phyloP scores from a whole-genome alignment of 2,329 filamentous ascomycete genomes.

The Ophiocordyceps australis region DNA sequence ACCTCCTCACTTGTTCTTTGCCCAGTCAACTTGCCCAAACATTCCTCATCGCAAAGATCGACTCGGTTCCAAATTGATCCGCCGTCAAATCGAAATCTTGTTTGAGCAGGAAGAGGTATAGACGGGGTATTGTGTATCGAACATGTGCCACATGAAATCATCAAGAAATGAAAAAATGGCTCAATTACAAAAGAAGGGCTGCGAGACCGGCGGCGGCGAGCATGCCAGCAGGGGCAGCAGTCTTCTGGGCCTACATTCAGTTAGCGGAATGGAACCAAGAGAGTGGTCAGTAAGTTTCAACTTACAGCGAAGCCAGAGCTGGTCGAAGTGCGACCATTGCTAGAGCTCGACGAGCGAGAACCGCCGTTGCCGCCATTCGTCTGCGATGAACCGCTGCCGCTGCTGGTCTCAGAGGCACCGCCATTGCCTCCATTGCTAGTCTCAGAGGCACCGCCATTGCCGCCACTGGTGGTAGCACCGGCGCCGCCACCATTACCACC shows the following conservation, averaged over 20 bases:
- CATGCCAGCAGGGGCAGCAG: conserved; percentile 25
- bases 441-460: conserved; percentile 3
- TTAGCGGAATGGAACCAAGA: no score
- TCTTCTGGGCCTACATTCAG: conserved; percentile 17
- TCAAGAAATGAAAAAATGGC: conserved; percentile 9
- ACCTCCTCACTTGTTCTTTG: conserved; percentile 10
- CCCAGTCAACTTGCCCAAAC: conserved; percentile 10
- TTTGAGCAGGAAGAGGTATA: conserved; percentile 10
- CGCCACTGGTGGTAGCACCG: conserved; percentile 2
- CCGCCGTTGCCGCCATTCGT: not conserved
- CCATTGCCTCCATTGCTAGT: conserved; percentile 1
- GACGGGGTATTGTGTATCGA: conserved; percentile 23
- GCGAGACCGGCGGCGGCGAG: conserved; percentile 30
- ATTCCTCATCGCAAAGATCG: conserved; percentile 10
- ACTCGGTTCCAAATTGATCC: conserved; percentile 6
- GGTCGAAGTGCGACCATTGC: conserved; percentile 3
- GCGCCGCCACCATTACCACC: conserved; percentile 1
- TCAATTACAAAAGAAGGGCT: conserved; percentile 25
- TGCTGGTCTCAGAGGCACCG: conserved; percentile 2
- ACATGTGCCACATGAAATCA: conserved; percentile 18
- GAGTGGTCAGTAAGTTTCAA: no score
- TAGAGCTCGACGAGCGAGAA: conserved; percentile 1
- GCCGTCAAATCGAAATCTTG: conserved; percentile 8
- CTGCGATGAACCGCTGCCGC: not conserved
- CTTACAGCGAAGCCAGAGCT: conserved; percentile 12